These are phyloP conservation scores for Mycena filopes DNA, from an alignment of 768 basidiomycete genomes.

Conservation along the genomic window DNA sequence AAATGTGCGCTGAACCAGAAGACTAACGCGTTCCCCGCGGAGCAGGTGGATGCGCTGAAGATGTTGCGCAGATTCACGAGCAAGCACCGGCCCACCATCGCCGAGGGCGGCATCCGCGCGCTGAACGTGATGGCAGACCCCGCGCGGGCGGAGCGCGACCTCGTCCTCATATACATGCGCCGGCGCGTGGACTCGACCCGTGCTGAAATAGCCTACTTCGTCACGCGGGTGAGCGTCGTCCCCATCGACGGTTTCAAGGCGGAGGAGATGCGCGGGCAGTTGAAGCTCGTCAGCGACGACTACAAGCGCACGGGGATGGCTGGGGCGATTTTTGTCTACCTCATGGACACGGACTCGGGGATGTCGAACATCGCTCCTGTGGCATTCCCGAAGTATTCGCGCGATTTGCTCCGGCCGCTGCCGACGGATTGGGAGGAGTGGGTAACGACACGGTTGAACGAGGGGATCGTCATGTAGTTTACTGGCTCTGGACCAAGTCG, in stretches of 20 bases:
- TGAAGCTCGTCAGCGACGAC: constrained; percentile 16
- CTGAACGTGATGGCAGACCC: constrained; percentile 5
- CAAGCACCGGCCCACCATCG: constrained; percentile 13
- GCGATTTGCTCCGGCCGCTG: not conserved
- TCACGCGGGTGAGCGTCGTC: not conserved
- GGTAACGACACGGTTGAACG: constrained; percentile 4
- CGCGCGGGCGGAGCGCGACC: constrained; percentile 3
- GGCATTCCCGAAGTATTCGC: not conserved
- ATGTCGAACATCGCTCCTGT: constrained; percentile 2
- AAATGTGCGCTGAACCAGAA: constrained; percentile 12
- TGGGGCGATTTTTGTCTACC: not conserved
- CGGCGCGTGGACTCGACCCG: not conserved
- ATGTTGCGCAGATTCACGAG: constrained; percentile 4
- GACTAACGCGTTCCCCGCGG: not conserved
- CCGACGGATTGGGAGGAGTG: not conserved
- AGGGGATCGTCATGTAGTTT: constrained; percentile 10
- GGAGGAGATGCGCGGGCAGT: constrained; percentile 6
- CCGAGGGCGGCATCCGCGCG: not conserved
- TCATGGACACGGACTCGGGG: not conserved
- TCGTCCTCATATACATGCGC: not conserved
- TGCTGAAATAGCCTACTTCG: not conserved
- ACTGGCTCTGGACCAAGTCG: too few relatives aligned
- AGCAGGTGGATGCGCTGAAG: constrained; percentile 1
- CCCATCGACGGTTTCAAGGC: constrained; percentile 1
- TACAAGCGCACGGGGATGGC: not conserved